These are phyloP conservation scores for Echria macrotheca DNA, from an alignment of 495 filamentous ascomycete genomes.

Conservation along the genomic window DNA sequence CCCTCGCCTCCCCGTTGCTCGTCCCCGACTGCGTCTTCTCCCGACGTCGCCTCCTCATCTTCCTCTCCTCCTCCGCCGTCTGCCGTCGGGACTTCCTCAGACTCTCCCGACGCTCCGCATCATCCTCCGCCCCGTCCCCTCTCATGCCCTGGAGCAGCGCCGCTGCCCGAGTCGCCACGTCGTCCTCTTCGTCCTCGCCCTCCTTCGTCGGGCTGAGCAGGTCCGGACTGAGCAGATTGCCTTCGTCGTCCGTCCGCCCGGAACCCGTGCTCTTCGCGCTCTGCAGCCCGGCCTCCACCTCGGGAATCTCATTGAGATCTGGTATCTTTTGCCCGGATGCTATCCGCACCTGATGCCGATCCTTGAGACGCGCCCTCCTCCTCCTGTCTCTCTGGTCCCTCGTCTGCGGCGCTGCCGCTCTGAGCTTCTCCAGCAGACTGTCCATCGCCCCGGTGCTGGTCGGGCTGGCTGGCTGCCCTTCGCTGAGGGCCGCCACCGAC, in stretches of 20 bases:
- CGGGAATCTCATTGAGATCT: constrained; percentile 53
- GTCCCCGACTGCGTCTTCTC: constrained; percentile 44
- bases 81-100: constrained; percentile 57
- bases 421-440: constrained; percentile 88
- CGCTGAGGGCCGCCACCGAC: constrained; percentile 46
- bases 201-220: constrained; percentile 30
- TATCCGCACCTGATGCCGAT: constrained; percentile 85
- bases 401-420: constrained; percentile 85
- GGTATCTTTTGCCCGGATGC: constrained; percentile 82
- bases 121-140: constrained; percentile 51
- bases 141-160: constrained; percentile 75
- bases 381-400: constrained; percentile 82
- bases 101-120: constrained; percentile 51
- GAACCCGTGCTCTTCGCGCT: constrained; percentile 18
- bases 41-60: constrained; percentile 50
- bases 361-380: constrained; percentile 79
- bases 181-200: constrained; percentile 57
- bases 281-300: constrained; percentile 33
- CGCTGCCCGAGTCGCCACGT: constrained; percentile 78
- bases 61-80: constrained; percentile 65
- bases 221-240: constrained; percentile 31
- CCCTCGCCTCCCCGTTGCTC: constrained; percentile 15
- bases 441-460: constrained; percentile 90
- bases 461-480: constrained; percentile 57
- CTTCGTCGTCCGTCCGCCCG: constrained; percentile 29